Percentiles rank a stretch among this genome's conserved stretches.
Evolutionary conservation across 2,329 filamentous ascomycete genomes (phyloP).

Genomic region (Diaporthe vexans): DNA sequence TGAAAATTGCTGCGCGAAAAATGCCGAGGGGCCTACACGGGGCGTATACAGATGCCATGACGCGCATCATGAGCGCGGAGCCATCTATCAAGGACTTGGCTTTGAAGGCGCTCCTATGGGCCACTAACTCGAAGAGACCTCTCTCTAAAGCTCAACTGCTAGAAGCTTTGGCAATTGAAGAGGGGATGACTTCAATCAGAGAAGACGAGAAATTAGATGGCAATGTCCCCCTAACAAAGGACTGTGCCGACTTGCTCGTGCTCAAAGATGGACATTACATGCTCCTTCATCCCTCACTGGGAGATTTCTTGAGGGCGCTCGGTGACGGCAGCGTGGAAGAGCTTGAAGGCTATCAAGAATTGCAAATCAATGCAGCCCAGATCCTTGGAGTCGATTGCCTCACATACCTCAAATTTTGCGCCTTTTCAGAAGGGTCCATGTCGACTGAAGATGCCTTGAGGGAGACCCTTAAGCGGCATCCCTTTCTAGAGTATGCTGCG

Average conservation of each 20-base stretch:
- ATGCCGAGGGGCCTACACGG: conserved; percentile 4
- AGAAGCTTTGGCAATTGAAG: conserved; percentile 16
- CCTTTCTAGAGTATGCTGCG: not conserved
- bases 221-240: conserved; percentile 3
- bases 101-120: not conserved
- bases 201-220: not conserved
- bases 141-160: conserved; percentile 12
- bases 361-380: not conserved
- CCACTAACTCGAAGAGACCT: not conserved
- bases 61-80: not conserved
- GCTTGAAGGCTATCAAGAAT: not conserved
- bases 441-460: not conserved
- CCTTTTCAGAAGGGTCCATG: not conserved
- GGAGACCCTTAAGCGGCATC: not conserved
- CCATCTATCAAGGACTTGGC: not conserved
- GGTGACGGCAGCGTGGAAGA: not conserved
- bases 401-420: not conserved
- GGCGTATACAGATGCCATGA: not conserved
- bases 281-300: conserved; percentile 24
- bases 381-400: not conserved
- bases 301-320: conserved; percentile 3
- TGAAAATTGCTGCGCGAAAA: conserved; percentile 12
- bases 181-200: conserved; percentile 8
- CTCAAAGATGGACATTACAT: conserved; percentile 18
- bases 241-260: conserved; percentile 24